Conservation (phyloP, 495 filamentous ascomycete genomes). For the Staphylotrichum longicolle region DNA sequence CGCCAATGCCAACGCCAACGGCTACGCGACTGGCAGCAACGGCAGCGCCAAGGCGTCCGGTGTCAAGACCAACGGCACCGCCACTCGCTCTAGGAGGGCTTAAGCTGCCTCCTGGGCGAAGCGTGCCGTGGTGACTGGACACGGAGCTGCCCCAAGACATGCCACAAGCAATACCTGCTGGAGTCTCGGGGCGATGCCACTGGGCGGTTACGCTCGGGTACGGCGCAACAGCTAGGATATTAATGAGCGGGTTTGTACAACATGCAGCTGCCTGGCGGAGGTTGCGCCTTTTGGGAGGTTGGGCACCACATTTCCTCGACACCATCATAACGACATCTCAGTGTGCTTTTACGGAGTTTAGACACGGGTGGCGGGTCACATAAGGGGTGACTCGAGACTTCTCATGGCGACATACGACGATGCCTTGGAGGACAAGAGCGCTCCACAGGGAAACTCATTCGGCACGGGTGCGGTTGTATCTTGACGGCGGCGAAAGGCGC, state of each 20-base stretch:
- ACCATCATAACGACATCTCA: slow-evolving; percentile 34
- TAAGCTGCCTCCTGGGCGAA: slow-evolving; percentile 35
- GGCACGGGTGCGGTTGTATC: slow-evolving; percentile 3
- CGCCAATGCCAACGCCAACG: slow-evolving; percentile 21
- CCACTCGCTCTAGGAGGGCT: slow-evolving; percentile 58
- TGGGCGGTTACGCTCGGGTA: background rate
- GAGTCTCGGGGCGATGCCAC: background rate
- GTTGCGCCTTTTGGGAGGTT: slow-evolving; percentile 1
- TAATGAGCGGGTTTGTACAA: slow-evolving; percentile 9
- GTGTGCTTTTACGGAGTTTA: slow-evolving; percentile 38
- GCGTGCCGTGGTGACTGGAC: background rate
- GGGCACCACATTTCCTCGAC: slow-evolving; percentile 13
- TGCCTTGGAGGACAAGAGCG: slow-evolving; percentile 5
- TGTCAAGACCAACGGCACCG: slow-evolving; percentile 49
- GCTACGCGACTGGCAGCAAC: slow-evolving; percentile 32
- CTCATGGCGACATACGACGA: slow-evolving; percentile 30
- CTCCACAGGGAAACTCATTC: slow-evolving; percentile 2
- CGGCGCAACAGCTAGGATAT: slow-evolving; percentile 8
- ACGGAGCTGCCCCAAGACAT: background rate
- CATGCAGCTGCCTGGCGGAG: background rate
- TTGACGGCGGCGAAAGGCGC: slow-evolving; percentile 20
- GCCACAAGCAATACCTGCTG: background rate
- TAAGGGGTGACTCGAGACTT: slow-evolving; percentile 24
- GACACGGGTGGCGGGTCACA: slow-evolving; percentile 28
- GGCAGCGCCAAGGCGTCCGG: slow-evolving; percentile 45